Conservation (phyloP, 495 filamentous ascomycete species). For the Bryoglossum gracile region DNA sequence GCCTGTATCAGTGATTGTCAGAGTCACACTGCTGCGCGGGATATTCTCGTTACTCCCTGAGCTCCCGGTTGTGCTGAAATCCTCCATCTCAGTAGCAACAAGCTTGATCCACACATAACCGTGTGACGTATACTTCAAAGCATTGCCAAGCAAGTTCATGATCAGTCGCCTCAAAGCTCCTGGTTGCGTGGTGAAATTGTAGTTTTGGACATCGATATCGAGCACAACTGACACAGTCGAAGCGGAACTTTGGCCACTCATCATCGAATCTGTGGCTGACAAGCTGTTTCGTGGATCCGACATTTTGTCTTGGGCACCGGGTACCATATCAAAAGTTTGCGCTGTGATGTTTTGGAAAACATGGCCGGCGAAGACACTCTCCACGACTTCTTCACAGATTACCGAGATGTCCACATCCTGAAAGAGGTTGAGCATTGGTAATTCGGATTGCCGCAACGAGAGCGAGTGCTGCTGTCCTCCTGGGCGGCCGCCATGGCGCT, state of each 20-base stretch:
- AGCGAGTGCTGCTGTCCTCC: not conserved
- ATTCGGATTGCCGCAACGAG: slow-evolving; percentile 10
- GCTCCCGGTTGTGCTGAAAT: slow-evolving; percentile 1
- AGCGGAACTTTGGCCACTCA: not conserved
- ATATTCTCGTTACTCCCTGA: slow-evolving; percentile 3
- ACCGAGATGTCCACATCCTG: slow-evolving; percentile 37
- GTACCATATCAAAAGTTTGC: slow-evolving; percentile 25
- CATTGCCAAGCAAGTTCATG: slow-evolving; percentile 79
- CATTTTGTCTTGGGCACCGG: slow-evolving; percentile 21
- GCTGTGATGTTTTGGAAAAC: slow-evolving; percentile 27
- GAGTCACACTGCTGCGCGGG: slow-evolving; percentile 9
- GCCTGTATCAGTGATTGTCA: slow-evolving; percentile 22
- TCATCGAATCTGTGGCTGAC: slow-evolving; percentile 8
- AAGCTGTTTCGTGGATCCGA: slow-evolving; percentile 4
- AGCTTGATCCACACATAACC: slow-evolving; percentile 56
- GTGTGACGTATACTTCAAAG: slow-evolving; percentile 67
- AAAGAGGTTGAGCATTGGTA: slow-evolving; percentile 25
- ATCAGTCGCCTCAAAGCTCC: slow-evolving; percentile 68
- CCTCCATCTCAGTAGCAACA: slow-evolving; percentile 16
- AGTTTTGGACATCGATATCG: slow-evolving; percentile 53
- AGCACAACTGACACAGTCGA: slow-evolving; percentile 51
- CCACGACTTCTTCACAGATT: slow-evolving; percentile 47
- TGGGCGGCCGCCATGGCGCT: slow-evolving; percentile 3
- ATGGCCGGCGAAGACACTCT: slow-evolving; percentile 48
- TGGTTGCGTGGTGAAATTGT: slow-evolving; percentile 59